A percentile compares a stretch with the other conserved stretches of the same genome.
Conservation (phyloP, 176 grass and related monocot species). For the Carex kokanica region DNA sequence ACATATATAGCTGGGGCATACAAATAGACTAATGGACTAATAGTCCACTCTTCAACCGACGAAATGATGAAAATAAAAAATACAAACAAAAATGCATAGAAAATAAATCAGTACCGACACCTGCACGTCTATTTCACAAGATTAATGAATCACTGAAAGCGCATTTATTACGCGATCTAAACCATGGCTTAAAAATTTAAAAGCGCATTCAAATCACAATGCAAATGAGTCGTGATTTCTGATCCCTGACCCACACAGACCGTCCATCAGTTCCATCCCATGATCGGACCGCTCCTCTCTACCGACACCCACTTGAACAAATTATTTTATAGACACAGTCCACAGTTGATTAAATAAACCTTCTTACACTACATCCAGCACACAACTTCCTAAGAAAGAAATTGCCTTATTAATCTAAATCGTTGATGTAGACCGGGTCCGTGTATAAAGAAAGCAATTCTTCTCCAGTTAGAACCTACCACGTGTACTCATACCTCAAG, state of each 20-base stretch:
- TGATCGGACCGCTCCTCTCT: conserved; percentile 21
- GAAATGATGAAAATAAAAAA: not conserved
- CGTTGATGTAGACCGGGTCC: not conserved
- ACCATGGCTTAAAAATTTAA: not conserved
- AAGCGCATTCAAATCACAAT: conserved; percentile 11
- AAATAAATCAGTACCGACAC: conserved; percentile 7
- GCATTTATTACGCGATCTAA: not conserved
- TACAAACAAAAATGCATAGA: not conserved
- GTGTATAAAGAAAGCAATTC: not conserved
- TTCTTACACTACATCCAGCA: not conserved
- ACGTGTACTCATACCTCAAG: not conserved
- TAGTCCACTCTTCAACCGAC: not conserved
- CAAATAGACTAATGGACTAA: not conserved
- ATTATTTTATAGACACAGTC: not conserved
- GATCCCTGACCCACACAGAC: conserved; percentile 12
- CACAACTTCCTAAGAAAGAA: not conserved
- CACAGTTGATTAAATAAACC: not conserved
- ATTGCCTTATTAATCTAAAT: not conserved
- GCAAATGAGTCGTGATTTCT: conserved; percentile 23
- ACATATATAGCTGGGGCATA: not conserved
- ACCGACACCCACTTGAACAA: not conserved
- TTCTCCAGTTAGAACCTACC: not conserved
- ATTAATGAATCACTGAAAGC: not conserved
- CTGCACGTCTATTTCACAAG: not conserved
- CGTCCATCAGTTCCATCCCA: conserved; percentile 17